These are phyloP conservation scores for Cutaneotrichosporon arboriforme DNA, from an alignment of 1,284 basidiomycete species.

Conservation along the genomic window DNA sequence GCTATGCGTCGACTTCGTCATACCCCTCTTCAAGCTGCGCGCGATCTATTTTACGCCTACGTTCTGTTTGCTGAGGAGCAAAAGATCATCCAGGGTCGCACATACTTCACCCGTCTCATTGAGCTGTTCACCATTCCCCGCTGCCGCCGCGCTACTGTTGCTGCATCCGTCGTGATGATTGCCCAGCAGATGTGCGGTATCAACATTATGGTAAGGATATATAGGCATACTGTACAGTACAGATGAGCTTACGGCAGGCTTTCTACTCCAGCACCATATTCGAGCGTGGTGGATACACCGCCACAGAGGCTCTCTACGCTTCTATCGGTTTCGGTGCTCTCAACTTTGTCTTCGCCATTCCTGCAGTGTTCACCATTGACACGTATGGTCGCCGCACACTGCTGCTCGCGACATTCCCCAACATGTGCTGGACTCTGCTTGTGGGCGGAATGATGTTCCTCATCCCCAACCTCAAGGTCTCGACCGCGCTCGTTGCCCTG, in stretches of 20 bases:
- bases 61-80: conserved; percentile 61
- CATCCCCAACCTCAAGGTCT: conserved; percentile 17
- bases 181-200: conserved; percentile 41
- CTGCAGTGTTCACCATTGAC: conserved; percentile 52
- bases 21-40: conserved; percentile 63
- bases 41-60: conserved; percentile 61
- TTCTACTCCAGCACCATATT: conserved; percentile 59
- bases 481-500: conserved; percentile 16
- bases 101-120: conserved; percentile 47
- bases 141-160: conserved; percentile 66
- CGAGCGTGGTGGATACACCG: conserved; percentile 50
- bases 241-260: not conserved
- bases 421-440: conserved; percentile 40
- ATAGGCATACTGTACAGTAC: not conserved
- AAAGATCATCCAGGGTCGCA: conserved; percentile 51
- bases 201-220: not conserved
- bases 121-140: conserved; percentile 67
- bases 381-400: conserved; percentile 62
- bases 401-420: conserved; percentile 52
- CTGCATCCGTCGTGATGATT: conserved; percentile 66
- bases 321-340: conserved; percentile 57
- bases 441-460: conserved; percentile 43
- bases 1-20: conserved; percentile 62
- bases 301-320: conserved; percentile 51
- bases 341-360: conserved; percentile 20